Conservation (phyloP, 2,329 filamentous ascomycete species). For the Chrysoporthe austroafricana region DNA sequence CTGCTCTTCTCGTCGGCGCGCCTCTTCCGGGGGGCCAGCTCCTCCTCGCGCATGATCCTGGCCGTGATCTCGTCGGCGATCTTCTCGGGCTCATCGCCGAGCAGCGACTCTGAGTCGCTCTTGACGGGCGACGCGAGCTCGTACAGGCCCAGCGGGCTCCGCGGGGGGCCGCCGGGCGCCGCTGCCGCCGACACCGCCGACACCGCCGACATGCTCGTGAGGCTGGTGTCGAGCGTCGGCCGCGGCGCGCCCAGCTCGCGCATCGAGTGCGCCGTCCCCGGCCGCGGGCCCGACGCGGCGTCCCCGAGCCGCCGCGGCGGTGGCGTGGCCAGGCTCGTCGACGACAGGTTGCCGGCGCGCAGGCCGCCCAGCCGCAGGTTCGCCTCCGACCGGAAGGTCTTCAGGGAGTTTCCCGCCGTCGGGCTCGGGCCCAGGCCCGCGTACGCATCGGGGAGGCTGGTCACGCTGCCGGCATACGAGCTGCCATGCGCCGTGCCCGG, state of each 20-base stretch:
- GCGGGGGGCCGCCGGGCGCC: constrained; percentile 36
- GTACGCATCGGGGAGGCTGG: constrained; percentile 11
- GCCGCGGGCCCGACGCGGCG: constrained; percentile 32
- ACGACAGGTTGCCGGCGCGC: constrained; percentile 42
- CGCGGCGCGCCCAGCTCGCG: constrained; percentile 40
- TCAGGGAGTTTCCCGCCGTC: constrained; percentile 33
- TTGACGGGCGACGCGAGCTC: constrained; percentile 39
- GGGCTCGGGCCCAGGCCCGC: constrained; percentile 7
- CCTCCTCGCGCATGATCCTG: constrained; percentile 32
- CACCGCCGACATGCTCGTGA: constrained; percentile 37
- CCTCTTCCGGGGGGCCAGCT: constrained; percentile 30
- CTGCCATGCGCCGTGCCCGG: constrained; percentile 27
- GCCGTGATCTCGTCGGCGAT: constrained; percentile 35
- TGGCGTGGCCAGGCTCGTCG: constrained; percentile 29
- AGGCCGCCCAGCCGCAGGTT: constrained; percentile 38
- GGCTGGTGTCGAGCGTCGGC: constrained; percentile 49
- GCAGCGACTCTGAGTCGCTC: constrained; percentile 34
- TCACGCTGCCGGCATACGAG: constrained; percentile 23
- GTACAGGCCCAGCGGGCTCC: constrained; percentile 47
- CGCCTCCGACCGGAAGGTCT: constrained; percentile 44
- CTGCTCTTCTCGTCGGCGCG: constrained; percentile 14
- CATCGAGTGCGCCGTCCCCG: constrained; percentile 42
- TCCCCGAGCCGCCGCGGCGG: constrained; percentile 6
- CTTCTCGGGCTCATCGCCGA: constrained; percentile 37
- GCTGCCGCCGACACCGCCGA: constrained; percentile 31